These are phyloP conservation scores for Kurtzmaniella fragi DNA, from an alignment of 805 yeast species.

Conservation along the genomic window DNA sequence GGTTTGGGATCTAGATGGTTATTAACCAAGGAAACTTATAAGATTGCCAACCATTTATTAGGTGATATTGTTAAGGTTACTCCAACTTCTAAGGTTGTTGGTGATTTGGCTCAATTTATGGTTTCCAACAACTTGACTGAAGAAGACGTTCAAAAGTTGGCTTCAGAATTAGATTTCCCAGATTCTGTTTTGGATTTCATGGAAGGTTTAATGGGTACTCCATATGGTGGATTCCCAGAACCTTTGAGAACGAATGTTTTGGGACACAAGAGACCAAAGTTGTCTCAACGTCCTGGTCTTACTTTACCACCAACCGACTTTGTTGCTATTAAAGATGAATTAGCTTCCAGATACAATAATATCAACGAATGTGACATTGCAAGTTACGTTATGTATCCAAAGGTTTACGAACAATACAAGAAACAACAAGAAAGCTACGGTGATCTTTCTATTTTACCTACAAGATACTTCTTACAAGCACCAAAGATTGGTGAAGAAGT, in stretches of 20 bases:
- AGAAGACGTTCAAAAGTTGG: slow-evolving; percentile 83
- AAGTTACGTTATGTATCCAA: slow-evolving; percentile 95
- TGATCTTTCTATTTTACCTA: slow-evolving; percentile 91
- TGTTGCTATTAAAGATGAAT: slow-evolving; percentile 63
- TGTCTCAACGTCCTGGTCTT: slow-evolving; percentile 88
- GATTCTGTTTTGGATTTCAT: slow-evolving; percentile 97
- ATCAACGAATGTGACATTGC: slow-evolving; percentile 89
- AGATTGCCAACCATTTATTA: slow-evolving; percentile 80
- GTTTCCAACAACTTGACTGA: slow-evolving; percentile 86
- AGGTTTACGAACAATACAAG: slow-evolving; percentile 87
- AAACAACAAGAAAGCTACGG: slow-evolving; percentile 74
- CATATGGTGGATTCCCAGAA: slow-evolving; percentile 99
- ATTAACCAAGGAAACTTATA: slow-evolving; percentile 92
- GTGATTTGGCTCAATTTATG: slow-evolving; percentile 99
- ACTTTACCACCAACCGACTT: slow-evolving; percentile 82
- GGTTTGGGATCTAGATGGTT: slow-evolving; percentile 97
- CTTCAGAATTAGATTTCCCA: slow-evolving; percentile 93
- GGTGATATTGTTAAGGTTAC: slow-evolving; percentile 99
- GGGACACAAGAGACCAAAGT: slow-evolving; percentile 87
- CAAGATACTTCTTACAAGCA: slow-evolving; percentile 83
- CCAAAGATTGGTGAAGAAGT: slow-evolving; percentile 87
- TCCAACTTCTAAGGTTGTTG: slow-evolving; percentile 99
- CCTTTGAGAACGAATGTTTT: slow-evolving; percentile 91
- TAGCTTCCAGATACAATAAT: slow-evolving; percentile 60
- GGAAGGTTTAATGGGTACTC: slow-evolving; percentile 99